Percentiles rank a stretch among this genome's conserved stretches.
phyloP scores from a whole-genome alignment of 345 rosid species.

The Gossypium longicalyx region DNA sequence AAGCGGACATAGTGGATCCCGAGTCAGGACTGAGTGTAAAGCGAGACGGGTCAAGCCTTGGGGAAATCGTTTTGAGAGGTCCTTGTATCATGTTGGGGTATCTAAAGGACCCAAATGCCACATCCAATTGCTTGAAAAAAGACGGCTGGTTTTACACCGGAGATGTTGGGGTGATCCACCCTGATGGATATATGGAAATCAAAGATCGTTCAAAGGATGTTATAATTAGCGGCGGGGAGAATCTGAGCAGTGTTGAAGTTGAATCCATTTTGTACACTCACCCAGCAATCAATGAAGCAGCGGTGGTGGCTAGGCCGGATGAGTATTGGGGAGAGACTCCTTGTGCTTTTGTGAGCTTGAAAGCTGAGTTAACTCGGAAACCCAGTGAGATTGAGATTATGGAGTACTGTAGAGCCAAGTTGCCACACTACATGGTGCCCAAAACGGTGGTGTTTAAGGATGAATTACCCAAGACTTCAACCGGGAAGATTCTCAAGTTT shows the following conservation, averaged over 20 bases:
- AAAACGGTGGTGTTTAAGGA: constrained; percentile 49
- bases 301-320: constrained; percentile 80
- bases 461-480: constrained; percentile 62
- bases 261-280: constrained; percentile 63
- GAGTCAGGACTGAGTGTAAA: constrained; percentile 42
- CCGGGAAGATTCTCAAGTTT: constrained; percentile 57
- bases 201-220: constrained; percentile 76
- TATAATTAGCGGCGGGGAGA: constrained; percentile 84
- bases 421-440: constrained; percentile 28
- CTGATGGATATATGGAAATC: constrained; percentile 64
- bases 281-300: constrained; percentile 65
- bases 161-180: constrained; percentile 48
- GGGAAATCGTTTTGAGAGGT: constrained; percentile 72
- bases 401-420: constrained; percentile 36
- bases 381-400: constrained; percentile 30
- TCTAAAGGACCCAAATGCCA: constrained; percentile 55
- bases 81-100: constrained; percentile 72
- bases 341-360: constrained; percentile 63
- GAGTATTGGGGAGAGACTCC: constrained; percentile 87
- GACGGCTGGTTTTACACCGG: constrained; percentile 45
- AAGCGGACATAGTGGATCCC: constrained; percentile 55
- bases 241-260: constrained; percentile 69
- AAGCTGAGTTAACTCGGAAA: constrained; percentile 16
- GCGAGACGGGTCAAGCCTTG: constrained; percentile 54
- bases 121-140: constrained; percentile 37